Conservation (phyloP, 345 rosid genomes). For the Linum trigynum region DNA sequence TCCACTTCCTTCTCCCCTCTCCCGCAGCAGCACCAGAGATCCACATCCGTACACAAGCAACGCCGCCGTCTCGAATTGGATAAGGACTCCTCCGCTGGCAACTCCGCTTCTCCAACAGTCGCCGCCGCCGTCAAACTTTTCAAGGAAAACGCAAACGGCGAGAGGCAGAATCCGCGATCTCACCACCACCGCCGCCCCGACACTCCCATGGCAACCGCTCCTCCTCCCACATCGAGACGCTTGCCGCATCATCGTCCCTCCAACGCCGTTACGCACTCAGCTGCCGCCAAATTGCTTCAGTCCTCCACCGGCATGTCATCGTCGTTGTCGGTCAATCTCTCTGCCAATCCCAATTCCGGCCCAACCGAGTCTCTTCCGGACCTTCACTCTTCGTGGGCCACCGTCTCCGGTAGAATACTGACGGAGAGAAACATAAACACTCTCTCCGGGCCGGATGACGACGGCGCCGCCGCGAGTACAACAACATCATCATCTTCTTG, state of each 20-base stretch:
- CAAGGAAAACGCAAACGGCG: slow-evolving; percentile 15
- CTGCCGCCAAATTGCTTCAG: slow-evolving; percentile 66
- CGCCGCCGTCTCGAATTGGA: slow-evolving; percentile 34
- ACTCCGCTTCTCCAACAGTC: slow-evolving; percentile 23
- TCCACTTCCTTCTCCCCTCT: slow-evolving; percentile 30
- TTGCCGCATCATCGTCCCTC: slow-evolving; percentile 22
- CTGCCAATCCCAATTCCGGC: neutral
- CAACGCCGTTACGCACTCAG: slow-evolving; percentile 17
- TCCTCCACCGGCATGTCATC: slow-evolving; percentile 29
- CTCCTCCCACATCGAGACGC: slow-evolving; percentile 16
- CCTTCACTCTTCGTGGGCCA: slow-evolving; percentile 27
- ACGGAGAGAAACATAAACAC: slow-evolving; percentile 26
- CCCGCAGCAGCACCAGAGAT: slow-evolving; percentile 26
- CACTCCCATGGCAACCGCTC: slow-evolving; percentile 17
- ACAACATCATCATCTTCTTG: neutral
- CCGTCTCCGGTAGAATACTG: slow-evolving; percentile 21
- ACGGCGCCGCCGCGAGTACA: neutral
- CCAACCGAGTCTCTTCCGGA: slow-evolving; percentile 8
- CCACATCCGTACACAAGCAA: slow-evolving; percentile 38
- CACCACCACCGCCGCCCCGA: slow-evolving; percentile 22
- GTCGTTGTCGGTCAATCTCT: slow-evolving; percentile 3
- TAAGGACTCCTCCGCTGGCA: slow-evolving; percentile 41
- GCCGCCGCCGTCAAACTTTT: slow-evolving; percentile 19
- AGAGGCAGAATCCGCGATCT: slow-evolving; percentile 7
- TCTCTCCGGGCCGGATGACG: neutral